phyloP scores from a whole-genome alignment of 257 asterid species.

The Avicennia marina region DNA sequence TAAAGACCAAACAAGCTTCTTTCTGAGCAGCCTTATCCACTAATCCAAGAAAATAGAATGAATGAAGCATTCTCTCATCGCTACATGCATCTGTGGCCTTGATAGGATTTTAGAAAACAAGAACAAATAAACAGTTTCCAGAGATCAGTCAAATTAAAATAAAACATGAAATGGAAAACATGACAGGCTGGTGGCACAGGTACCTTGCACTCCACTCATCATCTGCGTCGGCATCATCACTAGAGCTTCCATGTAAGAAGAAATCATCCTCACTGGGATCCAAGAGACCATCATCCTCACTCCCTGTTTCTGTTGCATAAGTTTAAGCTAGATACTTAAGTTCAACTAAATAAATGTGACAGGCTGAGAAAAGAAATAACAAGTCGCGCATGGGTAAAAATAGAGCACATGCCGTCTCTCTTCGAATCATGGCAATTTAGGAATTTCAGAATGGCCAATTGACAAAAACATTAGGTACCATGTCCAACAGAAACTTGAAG shows the following conservation, averaged over 20 bases:
- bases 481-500: background rate
- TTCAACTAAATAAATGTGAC: slow-evolving; percentile 8
- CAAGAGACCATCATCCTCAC: slow-evolving; percentile 91
- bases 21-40: too few relatives aligned
- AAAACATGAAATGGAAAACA: background rate
- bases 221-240: slow-evolving; percentile 92
- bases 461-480: background rate
- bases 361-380: background rate
- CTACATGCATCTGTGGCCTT: too few relatives aligned
- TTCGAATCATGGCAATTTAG: background rate
- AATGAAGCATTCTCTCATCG: too few relatives aligned
- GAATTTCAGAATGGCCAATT: background rate
- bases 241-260: slow-evolving; percentile 82
- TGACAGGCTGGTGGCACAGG: background rate
- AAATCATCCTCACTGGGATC: slow-evolving; percentile 88
- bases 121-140: background rate
- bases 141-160: background rate
- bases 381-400: background rate
- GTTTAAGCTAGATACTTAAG: slow-evolving; percentile 15
- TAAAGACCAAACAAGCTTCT: too few relatives aligned
- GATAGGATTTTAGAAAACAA: background rate
- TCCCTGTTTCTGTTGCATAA: slow-evolving; percentile 78
- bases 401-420: background rate
- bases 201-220: slow-evolving; percentile 94
- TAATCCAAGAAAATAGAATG: too few relatives aligned